Base-by-base conservation (phyloP, 345 rosid genomes). In the Noccaea caerulescens region DNA sequence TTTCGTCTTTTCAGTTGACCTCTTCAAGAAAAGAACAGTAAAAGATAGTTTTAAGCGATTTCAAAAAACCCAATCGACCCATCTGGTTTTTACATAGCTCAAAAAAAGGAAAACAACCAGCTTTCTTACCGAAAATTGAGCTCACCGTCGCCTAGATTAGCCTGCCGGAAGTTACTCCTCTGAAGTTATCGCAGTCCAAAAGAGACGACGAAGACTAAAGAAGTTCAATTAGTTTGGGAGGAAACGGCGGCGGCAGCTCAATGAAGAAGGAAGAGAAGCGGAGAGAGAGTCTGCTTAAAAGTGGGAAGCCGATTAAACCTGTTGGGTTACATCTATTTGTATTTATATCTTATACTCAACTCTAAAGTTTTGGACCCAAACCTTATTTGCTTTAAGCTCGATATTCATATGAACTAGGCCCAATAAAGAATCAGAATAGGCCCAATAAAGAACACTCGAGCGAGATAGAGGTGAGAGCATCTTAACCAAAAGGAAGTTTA, bases 171-270 rank as follows among this genome's bases (percentile, higher is more conserved):
- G 32, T 32, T 58, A 6, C 47, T 66, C 55, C 69, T 8, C n/a
- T 18, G 18, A 61, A 52, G 50, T 54, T 60, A 27, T 52, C 63
- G 58, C 51, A 42, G 66, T 38, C 65, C 3, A 7, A 36, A 45
- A 43, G 63, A 51, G 62, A 62, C 63, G 46, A 42, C 66, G 43
- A 58, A 10, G 50, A 58, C 58, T 8, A 47, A 71, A 65, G 50
- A 43, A 39, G 72, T 73, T 66, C 60, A 66, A 49, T 27, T 16
- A n/a, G 58, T 49, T 66, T 58, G 18, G 58, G 66, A 73, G 66
- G 72, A 73, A 58, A 56, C 77, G 77, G 77, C 77, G 77, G 77
- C 72, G 72, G 73, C 32, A 59, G 69, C 77, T 41, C 66, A 66
- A 66, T 0, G 69, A 68, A 44, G 64, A 75, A 50, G 33, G 72